Evolutionary conservation across 192 early-diverging fungal species (phyloP).

Genomic region (Coemansia javaensis): DNA sequence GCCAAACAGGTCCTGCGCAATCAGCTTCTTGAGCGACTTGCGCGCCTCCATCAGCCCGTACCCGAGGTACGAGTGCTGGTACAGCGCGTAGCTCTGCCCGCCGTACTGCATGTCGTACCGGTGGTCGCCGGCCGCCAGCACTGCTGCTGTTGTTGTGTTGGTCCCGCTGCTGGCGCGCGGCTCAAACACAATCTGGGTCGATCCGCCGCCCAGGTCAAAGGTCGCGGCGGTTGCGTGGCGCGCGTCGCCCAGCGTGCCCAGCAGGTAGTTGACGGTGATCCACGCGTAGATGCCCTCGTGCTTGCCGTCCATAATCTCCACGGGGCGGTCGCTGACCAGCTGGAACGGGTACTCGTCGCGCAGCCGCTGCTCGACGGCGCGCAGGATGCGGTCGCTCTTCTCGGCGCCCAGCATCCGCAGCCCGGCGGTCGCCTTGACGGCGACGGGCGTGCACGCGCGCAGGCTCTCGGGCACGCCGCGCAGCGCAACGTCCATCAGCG

Average conservation of each 20-base stretch:
- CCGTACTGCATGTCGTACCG: constrained; percentile 67
- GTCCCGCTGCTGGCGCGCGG: constrained; percentile 51
- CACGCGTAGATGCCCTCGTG: constrained; percentile 98
- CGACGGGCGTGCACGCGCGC: constrained; percentile 78
- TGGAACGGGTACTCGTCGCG: constrained; percentile 76
- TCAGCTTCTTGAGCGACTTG: constrained; percentile 59
- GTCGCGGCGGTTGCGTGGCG: constrained; percentile 73
- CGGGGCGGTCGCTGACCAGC: constrained; percentile 63
- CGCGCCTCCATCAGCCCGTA: constrained; percentile 90
- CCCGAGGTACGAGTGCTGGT: constrained; percentile 93
- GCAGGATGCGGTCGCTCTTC: constrained; percentile 70
- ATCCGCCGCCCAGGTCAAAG: constrained; percentile 95
- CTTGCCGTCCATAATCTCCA: constrained; percentile 91
- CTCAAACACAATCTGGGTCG: constrained; percentile 97
- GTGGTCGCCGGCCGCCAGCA: constrained; percentile 62
- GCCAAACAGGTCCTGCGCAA: constrained; percentile 26
- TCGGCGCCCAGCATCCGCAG: constrained; percentile 70
- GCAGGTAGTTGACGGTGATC: constrained; percentile 95
- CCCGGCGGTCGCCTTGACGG: constrained; percentile 96
- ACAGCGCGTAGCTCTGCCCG: constrained; percentile 70
- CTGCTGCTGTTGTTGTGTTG: constrained; percentile 28
- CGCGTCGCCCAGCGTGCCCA: constrained; percentile 58
- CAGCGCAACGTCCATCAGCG: constrained; percentile 71
- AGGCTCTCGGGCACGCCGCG: constrained; percentile 63
- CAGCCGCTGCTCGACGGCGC: constrained; percentile 63